Conservation (phyloP, 371 early-diverging fungal species). For the Funneliformis caledonium region DNA sequence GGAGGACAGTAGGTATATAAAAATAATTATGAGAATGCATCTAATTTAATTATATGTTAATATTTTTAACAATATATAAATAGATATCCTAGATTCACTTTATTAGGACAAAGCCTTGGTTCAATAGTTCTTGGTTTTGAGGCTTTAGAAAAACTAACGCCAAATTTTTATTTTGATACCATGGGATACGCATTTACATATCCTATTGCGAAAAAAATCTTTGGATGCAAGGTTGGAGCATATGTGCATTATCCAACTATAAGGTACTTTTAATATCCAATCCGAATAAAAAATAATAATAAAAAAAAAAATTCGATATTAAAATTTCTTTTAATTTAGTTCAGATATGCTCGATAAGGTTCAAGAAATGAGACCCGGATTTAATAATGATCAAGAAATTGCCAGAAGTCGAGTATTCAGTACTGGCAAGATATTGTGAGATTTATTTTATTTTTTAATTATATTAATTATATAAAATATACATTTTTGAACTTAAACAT, state of each 20-base stretch:
- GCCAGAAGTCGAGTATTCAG: conserved; percentile 65
- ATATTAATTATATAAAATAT: neutral
- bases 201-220: conserved; percentile 75
- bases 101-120: conserved; percentile 86
- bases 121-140: conserved; percentile 79
- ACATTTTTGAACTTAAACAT: neutral
- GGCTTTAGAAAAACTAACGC: conserved; percentile 69
- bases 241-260: conserved; percentile 97
- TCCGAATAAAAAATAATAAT: neutral
- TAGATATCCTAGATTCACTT: conserved; percentile 82
- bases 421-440: conserved; percentile 66
- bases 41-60: neutral
- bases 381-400: conserved; percentile 68
- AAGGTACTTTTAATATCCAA: conserved; percentile 54
- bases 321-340: conserved; percentile 48
- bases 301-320: neutral
- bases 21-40: neutral
- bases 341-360: conserved; percentile 94
- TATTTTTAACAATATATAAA: conserved; percentile 1
- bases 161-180: conserved; percentile 91
- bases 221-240: conserved; percentile 69
- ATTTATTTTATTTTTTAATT: neutral
- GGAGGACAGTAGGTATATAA: conserved; percentile 66
- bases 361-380: conserved; percentile 62
- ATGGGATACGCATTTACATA: conserved; percentile 95